These are phyloP conservation scores for Colletotrichum melonis DNA, from an alignment of 2,329 filamentous ascomycete genomes.

Conservation along the genomic window DNA sequence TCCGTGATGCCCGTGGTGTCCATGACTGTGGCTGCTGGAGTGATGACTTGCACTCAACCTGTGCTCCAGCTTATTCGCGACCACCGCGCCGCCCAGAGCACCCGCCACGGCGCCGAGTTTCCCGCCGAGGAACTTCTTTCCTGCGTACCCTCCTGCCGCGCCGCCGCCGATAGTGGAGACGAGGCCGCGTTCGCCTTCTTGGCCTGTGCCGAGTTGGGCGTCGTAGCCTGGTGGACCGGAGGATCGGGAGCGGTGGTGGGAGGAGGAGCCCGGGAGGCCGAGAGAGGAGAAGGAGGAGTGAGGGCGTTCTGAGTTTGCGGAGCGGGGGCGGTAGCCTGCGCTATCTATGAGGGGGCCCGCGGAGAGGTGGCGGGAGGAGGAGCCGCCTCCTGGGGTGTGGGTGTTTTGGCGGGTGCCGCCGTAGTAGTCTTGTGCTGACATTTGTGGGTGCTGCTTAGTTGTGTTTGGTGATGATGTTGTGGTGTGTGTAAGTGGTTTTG, in stretches of 20 bases:
- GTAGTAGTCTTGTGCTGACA: conserved; percentile 42
- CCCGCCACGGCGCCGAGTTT: conserved; percentile 64
- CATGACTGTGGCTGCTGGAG: conserved; percentile 33
- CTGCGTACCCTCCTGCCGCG: conserved; percentile 63
- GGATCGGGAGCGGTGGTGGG: conserved; percentile 22
- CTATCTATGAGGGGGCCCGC: conserved; percentile 8
- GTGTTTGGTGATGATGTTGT: not conserved
- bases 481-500: not conserved
- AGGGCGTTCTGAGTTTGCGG: conserved; percentile 26
- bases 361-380: conserved; percentile 8
- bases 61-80: conserved; percentile 63
- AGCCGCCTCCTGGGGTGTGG: conserved; percentile 18
- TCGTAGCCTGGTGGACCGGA: conserved; percentile 31
- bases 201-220: conserved; percentile 32
- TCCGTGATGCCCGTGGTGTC: not conserved
- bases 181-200: conserved; percentile 64
- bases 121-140: conserved; percentile 66
- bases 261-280: conserved; percentile 1
- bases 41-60: conserved; percentile 48
- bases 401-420: conserved; percentile 32
- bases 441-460: not conserved
- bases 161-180: conserved; percentile 65
- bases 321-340: conserved; percentile 21
- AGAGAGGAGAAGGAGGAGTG: conserved; percentile 13
- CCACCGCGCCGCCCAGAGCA: conserved; percentile 64